phyloP scores from a whole-genome alignment of 2,329 filamentous ascomycete genomes.

The Claviceps cyperi region DNA sequence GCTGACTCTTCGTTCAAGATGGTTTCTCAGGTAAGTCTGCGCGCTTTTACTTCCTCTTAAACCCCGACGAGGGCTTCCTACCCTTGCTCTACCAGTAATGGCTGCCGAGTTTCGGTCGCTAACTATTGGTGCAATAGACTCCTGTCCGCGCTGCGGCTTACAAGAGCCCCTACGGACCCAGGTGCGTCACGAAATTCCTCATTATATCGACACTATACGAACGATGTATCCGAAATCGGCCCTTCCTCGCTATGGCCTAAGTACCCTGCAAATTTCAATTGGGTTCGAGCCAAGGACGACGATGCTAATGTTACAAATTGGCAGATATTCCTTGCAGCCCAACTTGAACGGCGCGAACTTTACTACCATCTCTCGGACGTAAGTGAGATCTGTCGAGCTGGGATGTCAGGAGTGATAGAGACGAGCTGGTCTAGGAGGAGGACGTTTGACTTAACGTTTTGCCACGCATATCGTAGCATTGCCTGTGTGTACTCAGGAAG shows the following conservation, averaged over 20 bases:
- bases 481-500: background rate
- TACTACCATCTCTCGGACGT: conserved; percentile 36
- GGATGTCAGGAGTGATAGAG: background rate
- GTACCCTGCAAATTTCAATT: background rate
- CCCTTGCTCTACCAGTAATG: background rate
- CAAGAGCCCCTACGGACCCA: conserved; percentile 51
- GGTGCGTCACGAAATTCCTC: conserved; percentile 29
- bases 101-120: conserved; percentile 10
- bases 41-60: background rate
- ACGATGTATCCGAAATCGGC: background rate
- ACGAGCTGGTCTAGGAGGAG: background rate
- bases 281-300: background rate
- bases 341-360: conserved; percentile 34
- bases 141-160: conserved; percentile 33
- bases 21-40: conserved; percentile 24
- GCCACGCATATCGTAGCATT: background rate
- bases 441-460: background rate
- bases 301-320: conserved; percentile 14
- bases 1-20: conserved; percentile 21
- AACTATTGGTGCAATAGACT: conserved; percentile 25
- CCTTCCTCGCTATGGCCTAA: background rate
- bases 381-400: conserved; percentile 21
- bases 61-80: too few relatives aligned
- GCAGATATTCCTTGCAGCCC: conserved; percentile 45
- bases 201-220: background rate